Base-by-base conservation (phyloP, 176 grass and related monocot species). In the Puya raimondii region DNA sequence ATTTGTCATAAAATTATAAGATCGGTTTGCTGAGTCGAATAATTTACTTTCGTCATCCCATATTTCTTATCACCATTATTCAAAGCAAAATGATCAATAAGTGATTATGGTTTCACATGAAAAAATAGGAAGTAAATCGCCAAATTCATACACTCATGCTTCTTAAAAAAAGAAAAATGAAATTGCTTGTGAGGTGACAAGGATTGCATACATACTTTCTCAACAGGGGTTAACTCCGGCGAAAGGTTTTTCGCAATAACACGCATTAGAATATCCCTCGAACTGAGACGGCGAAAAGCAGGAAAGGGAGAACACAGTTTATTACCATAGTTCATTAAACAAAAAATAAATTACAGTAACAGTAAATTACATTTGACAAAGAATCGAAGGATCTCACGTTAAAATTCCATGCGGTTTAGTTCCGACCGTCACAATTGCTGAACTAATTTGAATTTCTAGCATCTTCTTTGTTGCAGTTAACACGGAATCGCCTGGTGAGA, bases 201-300 rank as follows among this genome's bases (percentile, higher is more conserved):
- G 54, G 67, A 12, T 15, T 80, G 22, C 9, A 29, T 18, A 29
- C 12, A 26, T 77, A 84, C 87, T 80, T 84, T 91, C 12, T 91
- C 85, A 49, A 91, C 85, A 0, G 73, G 67, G 21, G 85, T 91
- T 16, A 71, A 68, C 3, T 83, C 82, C 1, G 85, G 67, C 27
- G 74, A 77, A 27, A 96, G 77, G 10, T 91, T 88, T 66, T 83
- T 96, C 1, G 74, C 80, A 9, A 91, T 72, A 57, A 91, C 64
- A 7, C 87, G 66, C 91, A 91, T 91, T 75, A 96, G 57, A 67
- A 96, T 96, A 76, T 96, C 91, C 74, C 82, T 88, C 22, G 87
- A 96, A 17, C 87, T 96, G 18, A 51, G 42, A 12, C 1, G 1
- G 12, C 11, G 23, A 12, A 67, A 64, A 29, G 49, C 11, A 72